Evolutionary conservation across 1,284 basidiomycete species (phyloP), one percentile per base, ranked within the genome.

Genomic region (Ceratobasidium sp.): DNA sequence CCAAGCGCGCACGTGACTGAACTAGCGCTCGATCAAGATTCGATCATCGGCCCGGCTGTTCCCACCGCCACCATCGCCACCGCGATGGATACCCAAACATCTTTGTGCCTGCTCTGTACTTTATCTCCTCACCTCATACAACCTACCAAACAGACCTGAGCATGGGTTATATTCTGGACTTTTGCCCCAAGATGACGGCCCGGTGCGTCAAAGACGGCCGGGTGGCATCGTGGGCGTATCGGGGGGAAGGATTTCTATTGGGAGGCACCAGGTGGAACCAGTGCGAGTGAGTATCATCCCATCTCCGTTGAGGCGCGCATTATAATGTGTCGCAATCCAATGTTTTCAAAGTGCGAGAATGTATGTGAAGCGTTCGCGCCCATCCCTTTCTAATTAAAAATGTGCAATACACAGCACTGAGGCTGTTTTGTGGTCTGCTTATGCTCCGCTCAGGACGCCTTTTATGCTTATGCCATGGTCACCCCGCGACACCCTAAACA

Each of bases 181-280:
- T 64, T 17, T 73, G 70, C 32, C 70, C 70, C 1, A 46, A 25
- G n/a, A 61, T 73, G 59, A 49, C 29, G 25, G 25, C 62, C 1
- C 49, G 70, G 6, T 73, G 70, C 32, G 70, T 64, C 29, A 62
- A 62, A 52, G 57, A 64, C 22, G 70, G 57, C 17, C 70, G 15
- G 9, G 29, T 17, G 57, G 57, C 15, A 73, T 73, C 19, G 52
- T 70, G 52, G 70, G 70, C 6, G 17, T 34, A 73, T 73, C 40
- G 70, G 70, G 19, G 52, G 51, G 46, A 73, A 73, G 32, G 57
- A 61, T 32, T 73, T 73, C 22, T 73, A 57, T 40, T 44, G 56
- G 29, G 43, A 62, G 44, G 44, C 40, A n/a, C 29, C 25, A 61
- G 70, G 17, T 73, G 71, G 49, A 64, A 64, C 56, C 71, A 74